phyloP scores from a whole-genome alignment of 73 alveolate genomes.

The Breviolum minutum region DNA sequence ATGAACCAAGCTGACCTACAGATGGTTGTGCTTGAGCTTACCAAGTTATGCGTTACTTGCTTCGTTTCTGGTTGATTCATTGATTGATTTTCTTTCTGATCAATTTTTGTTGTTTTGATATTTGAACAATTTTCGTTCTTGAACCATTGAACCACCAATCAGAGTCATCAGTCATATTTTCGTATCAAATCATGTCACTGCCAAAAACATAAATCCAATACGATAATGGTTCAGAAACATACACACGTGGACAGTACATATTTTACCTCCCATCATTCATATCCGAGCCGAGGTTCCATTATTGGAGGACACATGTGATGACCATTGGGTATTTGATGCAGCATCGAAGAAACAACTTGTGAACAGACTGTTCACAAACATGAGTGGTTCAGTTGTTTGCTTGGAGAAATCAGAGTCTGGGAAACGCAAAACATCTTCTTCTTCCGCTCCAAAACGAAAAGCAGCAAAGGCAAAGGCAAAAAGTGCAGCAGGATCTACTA shows the following conservation, averaged over 20 bases:
- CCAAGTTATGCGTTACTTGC: constrained; percentile 5
- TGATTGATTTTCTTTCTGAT: neutral
- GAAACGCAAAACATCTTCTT: neutral
- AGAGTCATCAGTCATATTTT: neutral
- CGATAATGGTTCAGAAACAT: too few relatives aligned
- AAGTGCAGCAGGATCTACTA: neutral
- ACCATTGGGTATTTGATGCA: neutral
- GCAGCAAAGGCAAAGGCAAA: neutral
- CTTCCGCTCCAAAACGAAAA: too few relatives aligned
- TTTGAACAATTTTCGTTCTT: neutral
- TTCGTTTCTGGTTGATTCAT: neutral
- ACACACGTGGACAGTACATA: neutral
- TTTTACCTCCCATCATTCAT: neutral
- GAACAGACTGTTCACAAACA: neutral
- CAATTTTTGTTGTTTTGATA: neutral
- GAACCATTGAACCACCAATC: neutral
- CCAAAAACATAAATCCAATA: too few relatives aligned
- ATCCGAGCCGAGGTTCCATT: neutral
- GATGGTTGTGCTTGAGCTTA: neutral
- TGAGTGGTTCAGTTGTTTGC: neutral
- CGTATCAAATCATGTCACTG: too few relatives aligned
- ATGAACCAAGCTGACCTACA: neutral
- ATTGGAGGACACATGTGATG: neutral
- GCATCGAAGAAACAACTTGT: neutral
- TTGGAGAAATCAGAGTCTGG: neutral